Conservation (phyloP, 2,329 filamentous ascomycete species). For the Diaporthe velutina region DNA sequence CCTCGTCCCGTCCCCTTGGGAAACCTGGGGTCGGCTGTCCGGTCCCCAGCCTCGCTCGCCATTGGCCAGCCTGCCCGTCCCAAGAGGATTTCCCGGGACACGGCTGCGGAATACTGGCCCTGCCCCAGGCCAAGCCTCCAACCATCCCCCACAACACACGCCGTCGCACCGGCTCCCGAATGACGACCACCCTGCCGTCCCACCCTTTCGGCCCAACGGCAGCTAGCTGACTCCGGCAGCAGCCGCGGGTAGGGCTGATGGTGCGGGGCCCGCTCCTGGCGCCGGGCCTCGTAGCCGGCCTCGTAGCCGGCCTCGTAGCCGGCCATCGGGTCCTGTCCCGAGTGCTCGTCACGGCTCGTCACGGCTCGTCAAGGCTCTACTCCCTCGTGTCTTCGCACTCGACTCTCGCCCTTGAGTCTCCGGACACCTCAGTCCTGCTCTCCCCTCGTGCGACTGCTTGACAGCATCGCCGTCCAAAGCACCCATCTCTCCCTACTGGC, state of each 20-base stretch:
- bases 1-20: constrained; percentile 27
- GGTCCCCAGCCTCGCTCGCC: constrained; percentile 10
- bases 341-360: not conserved
- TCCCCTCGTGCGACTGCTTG: too few relatives aligned
- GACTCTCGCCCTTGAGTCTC: too few relatives aligned
- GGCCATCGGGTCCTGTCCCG: not conserved
- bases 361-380: not conserved
- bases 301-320: not conserved
- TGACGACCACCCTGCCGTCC: not conserved
- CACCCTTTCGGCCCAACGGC: constrained; percentile 15
- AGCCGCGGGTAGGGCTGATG: constrained; percentile 26
- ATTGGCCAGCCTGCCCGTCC: constrained; percentile 30
- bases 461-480: too few relatives aligned
- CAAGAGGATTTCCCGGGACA: constrained; percentile 40
- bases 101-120: too few relatives aligned
- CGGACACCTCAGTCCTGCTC: too few relatives aligned
- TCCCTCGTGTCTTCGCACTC: too few relatives aligned
- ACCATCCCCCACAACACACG: not conserved
- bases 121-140: too few relatives aligned
- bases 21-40: constrained; percentile 33
- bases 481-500: not conserved
- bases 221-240: not conserved
- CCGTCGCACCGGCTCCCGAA: not conserved
- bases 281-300: not conserved
- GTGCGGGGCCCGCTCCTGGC: constrained; percentile 1